Conservation (phyloP, 2,329 filamentous ascomycete species). For the Fusarium hostae region DNA sequence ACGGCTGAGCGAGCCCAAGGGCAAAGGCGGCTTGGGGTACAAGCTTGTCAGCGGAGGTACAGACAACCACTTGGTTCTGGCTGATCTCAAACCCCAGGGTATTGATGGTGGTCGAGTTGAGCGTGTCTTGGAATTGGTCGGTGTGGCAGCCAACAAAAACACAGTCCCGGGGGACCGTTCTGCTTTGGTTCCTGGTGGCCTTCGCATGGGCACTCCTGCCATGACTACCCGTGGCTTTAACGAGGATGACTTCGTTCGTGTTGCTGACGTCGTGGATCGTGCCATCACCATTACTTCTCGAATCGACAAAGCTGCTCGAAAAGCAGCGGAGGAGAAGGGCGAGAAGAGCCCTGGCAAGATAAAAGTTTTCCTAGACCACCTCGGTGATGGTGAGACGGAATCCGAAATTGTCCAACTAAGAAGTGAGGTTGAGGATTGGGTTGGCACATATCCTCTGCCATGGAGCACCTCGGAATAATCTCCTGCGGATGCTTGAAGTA, state of each 20-base stretch:
- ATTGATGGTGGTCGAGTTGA: conserved; percentile 93
- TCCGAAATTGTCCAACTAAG: conserved; percentile 78
- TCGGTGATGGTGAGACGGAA: conserved; percentile 74
- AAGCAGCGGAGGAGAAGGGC: conserved; percentile 73
- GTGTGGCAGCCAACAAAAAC: conserved; percentile 99
- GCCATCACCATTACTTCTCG: conserved; percentile 82
- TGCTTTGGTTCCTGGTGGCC: conserved; percentile 89
- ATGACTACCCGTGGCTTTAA: conserved; percentile 98
- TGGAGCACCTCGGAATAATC: conserved; percentile 63
- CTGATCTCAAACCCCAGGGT: conserved; percentile 88
- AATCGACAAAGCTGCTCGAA: conserved; percentile 77
- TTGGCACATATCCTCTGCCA: conserved; percentile 77
- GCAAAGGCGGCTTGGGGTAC: conserved; percentile 83
- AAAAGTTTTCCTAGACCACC: conserved; percentile 74
- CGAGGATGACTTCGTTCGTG: conserved; percentile 86
- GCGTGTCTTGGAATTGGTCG: conserved; percentile 88
- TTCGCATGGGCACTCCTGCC: conserved; percentile 93
- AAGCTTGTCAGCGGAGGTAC: conserved; percentile 93
- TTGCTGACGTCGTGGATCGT: conserved; percentile 86
- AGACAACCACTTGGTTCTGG: conserved; percentile 94
- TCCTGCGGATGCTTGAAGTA: neutral
- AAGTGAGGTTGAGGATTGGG: conserved; percentile 82
- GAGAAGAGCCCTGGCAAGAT: conserved; percentile 74
- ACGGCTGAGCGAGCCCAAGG: conserved; percentile 72
- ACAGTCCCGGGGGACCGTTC: conserved; percentile 96